Percentiles rank a stretch among this genome's conserved stretches.
These are phyloP conservation scores for Leptographium wingfieldii DNA, from an alignment of 2,329 filamentous ascomycete genomes.

Conservation along the genomic window DNA sequence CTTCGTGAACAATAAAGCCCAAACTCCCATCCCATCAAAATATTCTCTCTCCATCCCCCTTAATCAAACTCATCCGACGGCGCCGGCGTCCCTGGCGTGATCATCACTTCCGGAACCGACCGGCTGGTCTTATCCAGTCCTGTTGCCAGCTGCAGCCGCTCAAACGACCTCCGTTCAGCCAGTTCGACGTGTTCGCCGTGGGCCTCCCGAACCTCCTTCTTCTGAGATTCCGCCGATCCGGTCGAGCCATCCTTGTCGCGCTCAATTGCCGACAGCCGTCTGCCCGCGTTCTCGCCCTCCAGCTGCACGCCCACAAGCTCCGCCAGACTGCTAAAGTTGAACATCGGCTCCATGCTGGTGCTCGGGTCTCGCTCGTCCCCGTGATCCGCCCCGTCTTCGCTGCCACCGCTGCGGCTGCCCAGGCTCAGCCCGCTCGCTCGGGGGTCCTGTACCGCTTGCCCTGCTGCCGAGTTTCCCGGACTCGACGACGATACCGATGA, in stretches of 20 bases:
- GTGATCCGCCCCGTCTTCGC: slow-evolving; percentile 29
- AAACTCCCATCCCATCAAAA: not conserved
- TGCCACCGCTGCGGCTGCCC: slow-evolving; percentile 29
- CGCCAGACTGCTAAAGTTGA: slow-evolving; percentile 81
- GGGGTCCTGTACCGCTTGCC: slow-evolving; percentile 27
- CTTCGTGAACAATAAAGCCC: not conserved
- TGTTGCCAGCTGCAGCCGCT: not conserved
- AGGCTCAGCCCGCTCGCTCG: slow-evolving; percentile 43
- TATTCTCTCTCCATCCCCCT: not conserved
- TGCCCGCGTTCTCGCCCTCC: slow-evolving; percentile 32
- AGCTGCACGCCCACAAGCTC: slow-evolving; percentile 64
- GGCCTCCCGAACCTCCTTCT: slow-evolving; percentile 22
- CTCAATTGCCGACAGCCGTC: slow-evolving; percentile 17
- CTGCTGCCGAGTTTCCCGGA: slow-evolving; percentile 48
- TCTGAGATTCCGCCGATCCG: slow-evolving; percentile 11
- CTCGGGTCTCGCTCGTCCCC: slow-evolving; percentile 35
- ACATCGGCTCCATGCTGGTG: slow-evolving; percentile 59
- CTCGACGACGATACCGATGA: slow-evolving; percentile 69
- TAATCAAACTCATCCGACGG: slow-evolving; percentile 10
- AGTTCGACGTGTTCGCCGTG: slow-evolving; percentile 23
- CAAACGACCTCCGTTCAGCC: not conserved
- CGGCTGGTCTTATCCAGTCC: not conserved
- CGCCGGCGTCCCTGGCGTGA: slow-evolving; percentile 39
- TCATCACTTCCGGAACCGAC: slow-evolving; percentile 27
- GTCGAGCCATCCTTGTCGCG: slow-evolving; percentile 10